phyloP scores from a whole-genome alignment of 352 stramenopile genomes.

The Peronospora belbahrii region DNA sequence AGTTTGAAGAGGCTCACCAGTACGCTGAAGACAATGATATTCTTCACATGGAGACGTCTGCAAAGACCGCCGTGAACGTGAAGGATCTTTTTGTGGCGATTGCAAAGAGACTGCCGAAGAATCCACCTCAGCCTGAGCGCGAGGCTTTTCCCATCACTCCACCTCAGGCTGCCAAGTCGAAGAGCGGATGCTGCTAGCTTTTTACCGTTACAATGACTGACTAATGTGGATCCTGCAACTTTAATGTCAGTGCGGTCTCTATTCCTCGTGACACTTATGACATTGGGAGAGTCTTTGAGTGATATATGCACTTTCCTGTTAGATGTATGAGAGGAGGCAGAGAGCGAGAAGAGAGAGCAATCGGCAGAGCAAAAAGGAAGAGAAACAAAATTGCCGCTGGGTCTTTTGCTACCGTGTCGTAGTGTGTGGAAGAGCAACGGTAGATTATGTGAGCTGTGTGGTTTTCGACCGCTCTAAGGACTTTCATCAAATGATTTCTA shows the following conservation, averaged over 20 bases:
- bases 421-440: constrained; percentile 9
- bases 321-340: constrained; percentile 4
- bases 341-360: constrained; percentile 8
- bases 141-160: constrained; percentile 82
- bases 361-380: constrained; percentile 11
- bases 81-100: constrained; percentile 99
- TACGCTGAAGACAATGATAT: constrained; percentile 99
- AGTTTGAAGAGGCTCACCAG: constrained; percentile 94
- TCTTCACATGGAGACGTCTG: constrained; percentile 98
- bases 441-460: constrained; percentile 29
- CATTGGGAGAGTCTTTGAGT: constrained; percentile 7
- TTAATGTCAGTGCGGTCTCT: constrained; percentile 19
- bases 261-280: constrained; percentile 13
- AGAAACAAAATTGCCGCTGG: constrained; percentile 12
- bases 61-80: constrained; percentile 99
- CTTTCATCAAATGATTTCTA: constrained; percentile 11
- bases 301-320: constrained; percentile 10
- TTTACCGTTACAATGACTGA: constrained; percentile 20
- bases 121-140: constrained; percentile 66
- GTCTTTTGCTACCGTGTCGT: neutral
- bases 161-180: constrained; percentile 67
- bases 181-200: constrained; percentile 74
- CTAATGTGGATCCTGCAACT: constrained; percentile 28
- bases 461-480: constrained; percentile 23
- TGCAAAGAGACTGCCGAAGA: constrained; percentile 79